These are phyloP conservation scores for Lactarius trivialis DNA, from an alignment of 768 basidiomycete species.

Conservation along the genomic window DNA sequence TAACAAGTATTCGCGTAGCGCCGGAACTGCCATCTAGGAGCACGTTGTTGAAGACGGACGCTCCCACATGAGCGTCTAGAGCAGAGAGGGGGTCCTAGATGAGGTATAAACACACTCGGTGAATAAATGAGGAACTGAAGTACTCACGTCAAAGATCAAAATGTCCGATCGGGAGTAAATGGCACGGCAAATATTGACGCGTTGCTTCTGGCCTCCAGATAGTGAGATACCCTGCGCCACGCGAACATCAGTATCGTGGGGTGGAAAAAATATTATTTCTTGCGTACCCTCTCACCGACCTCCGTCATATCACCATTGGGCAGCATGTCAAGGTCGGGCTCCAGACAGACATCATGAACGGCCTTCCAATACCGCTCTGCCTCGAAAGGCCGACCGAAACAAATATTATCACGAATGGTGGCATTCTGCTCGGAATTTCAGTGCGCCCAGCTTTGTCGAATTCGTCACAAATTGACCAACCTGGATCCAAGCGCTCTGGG, in stretches of 20 bases:
- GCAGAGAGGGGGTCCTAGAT: conserved; percentile 76
- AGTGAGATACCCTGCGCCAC: conserved; percentile 65
- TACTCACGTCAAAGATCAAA: conserved; percentile 69
- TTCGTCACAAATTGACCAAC: conserved; percentile 28
- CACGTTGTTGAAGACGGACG: conserved; percentile 79
- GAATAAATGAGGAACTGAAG: neutral
- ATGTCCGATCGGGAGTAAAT: conserved; percentile 85
- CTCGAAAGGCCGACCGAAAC: conserved; percentile 80
- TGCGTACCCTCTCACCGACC: conserved; percentile 60
- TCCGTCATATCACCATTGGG: conserved; percentile 75
- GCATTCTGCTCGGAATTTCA: conserved; percentile 45
- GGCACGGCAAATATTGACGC: conserved; percentile 79
- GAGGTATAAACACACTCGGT: neutral
- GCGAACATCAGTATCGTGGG: neutral
- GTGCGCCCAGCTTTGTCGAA: neutral
- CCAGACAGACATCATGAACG: conserved; percentile 68
- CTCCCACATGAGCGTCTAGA: conserved; percentile 88
- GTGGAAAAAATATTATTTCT: neutral
- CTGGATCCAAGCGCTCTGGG: conserved; percentile 90
- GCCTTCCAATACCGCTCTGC: conserved; percentile 79
- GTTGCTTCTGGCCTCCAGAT: conserved; percentile 76
- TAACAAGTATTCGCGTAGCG: conserved; percentile 85
- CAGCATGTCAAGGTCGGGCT: conserved; percentile 73
- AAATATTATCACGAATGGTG: conserved; percentile 83
- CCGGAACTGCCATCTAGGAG: conserved; percentile 53